phyloP scores from a whole-genome alignment of 345 rosid genomes.

The Moricandia arvensis region DNA sequence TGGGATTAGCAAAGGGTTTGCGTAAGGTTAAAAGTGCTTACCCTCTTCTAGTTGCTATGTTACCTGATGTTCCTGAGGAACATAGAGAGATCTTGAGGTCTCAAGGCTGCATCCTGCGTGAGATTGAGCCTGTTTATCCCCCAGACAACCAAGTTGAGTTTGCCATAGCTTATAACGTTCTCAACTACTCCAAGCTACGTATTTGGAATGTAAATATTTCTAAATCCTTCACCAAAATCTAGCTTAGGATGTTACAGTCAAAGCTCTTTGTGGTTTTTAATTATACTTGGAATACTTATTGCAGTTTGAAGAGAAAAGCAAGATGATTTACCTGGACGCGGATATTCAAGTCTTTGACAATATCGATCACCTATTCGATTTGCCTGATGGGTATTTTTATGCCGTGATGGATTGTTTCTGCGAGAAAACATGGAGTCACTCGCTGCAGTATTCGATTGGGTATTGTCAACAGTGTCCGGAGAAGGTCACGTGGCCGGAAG shows the following conservation, averaged over 20 bases:
- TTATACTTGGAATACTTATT: background rate
- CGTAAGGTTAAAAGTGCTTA: conserved; percentile 56
- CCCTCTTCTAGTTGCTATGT: conserved; percentile 68
- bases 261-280: background rate
- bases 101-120: conserved; percentile 62
- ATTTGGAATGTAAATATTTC: conserved; percentile 67
- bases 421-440: conserved; percentile 69
- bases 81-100: conserved; percentile 55
- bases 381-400: conserved; percentile 56
- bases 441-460: conserved; percentile 58
- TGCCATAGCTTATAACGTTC: conserved; percentile 74
- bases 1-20: conserved; percentile 76
- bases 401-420: conserved; percentile 83
- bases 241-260: background rate
- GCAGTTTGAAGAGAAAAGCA: conserved; percentile 66
- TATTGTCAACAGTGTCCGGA: conserved; percentile 66
- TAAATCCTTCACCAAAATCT: background rate
- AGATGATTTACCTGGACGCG: conserved; percentile 81
- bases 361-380: conserved; percentile 64
- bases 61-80: conserved; percentile 77
- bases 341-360: conserved; percentile 79
- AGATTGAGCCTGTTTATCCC: conserved; percentile 78
- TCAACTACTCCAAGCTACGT: conserved; percentile 84
- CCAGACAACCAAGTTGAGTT: conserved; percentile 63
- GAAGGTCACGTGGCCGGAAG: conserved; percentile 45